Evolutionary conservation across 345 rosid genomes (phyloP).

Genomic region (Lepidium africanum): DNA sequence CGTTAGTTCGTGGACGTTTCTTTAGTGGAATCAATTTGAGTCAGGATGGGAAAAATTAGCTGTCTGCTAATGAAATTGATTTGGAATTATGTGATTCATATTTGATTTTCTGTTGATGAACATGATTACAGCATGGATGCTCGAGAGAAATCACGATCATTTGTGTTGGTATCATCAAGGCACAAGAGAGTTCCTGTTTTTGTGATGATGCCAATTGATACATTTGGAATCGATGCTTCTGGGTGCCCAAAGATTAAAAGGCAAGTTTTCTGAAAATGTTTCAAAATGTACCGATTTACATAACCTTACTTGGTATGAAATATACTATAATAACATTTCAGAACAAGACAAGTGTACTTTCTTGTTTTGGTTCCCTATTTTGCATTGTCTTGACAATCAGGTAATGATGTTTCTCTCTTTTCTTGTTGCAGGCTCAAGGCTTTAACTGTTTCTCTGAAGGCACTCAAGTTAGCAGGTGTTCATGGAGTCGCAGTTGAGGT

Average conservation of each 20-base stretch:
- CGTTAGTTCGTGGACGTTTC: neutral
- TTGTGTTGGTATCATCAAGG: slow-evolving; percentile 44
- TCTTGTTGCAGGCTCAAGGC: slow-evolving; percentile 55
- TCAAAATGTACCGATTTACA: neutral
- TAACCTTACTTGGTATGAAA: slow-evolving; percentile 9
- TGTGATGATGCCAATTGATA: slow-evolving; percentile 54
- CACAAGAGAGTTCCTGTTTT: slow-evolving; percentile 49
- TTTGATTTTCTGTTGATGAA: slow-evolving; percentile 1
- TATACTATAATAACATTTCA: neutral
- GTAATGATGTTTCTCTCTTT: slow-evolving; percentile 10
- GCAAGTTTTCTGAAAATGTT: slow-evolving; percentile 18
- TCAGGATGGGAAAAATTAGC: neutral
- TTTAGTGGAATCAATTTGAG: slow-evolving; percentile 1
- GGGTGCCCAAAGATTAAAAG: slow-evolving; percentile 51
- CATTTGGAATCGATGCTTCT: slow-evolving; percentile 43
- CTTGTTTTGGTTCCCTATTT: neutral
- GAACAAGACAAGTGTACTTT: neutral
- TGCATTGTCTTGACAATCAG: neutral
- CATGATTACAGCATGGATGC: slow-evolving; percentile 51
- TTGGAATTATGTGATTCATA: neutral
- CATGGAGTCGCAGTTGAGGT: slow-evolving; percentile 68
- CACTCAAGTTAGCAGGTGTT: slow-evolving; percentile 68
- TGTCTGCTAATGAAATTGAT: neutral
- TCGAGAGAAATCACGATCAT: slow-evolving; percentile 45
- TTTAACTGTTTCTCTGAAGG: slow-evolving; percentile 58